Evolutionary conservation across 1,139 yeast genomes (phyloP).

Genomic region (Yamadazyma atmosphaerica): DNA sequence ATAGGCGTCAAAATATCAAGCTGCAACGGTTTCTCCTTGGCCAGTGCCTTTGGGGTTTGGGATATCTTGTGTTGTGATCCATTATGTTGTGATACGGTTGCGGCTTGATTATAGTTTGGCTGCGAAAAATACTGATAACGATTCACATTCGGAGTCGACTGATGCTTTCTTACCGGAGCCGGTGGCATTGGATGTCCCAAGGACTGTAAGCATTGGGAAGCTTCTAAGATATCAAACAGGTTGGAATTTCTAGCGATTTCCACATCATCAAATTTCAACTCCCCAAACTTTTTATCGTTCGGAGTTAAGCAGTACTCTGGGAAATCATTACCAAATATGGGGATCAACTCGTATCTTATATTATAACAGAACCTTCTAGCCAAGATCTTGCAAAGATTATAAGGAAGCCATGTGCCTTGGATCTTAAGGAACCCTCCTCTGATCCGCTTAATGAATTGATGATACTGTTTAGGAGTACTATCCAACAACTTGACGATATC

Average conservation of each 20-base stretch:
- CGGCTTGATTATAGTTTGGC: too few relatives aligned
- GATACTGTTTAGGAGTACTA: conserved; percentile 68
- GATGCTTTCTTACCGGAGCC: not conserved
- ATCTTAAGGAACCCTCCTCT: conserved; percentile 91
- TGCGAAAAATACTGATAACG: too few relatives aligned
- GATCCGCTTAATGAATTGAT: conserved; percentile 66
- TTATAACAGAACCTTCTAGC: conserved; percentile 78
- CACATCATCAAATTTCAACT: conserved; percentile 44
- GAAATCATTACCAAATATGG: conserved; percentile 75
- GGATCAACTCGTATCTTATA: conserved; percentile 74
- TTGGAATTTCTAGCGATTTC: not conserved
- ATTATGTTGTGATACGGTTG: too few relatives aligned
- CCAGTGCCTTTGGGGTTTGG: not conserved
- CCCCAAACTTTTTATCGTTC: conserved; percentile 66
- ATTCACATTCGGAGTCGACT: not conserved
- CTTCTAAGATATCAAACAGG: conserved; percentile 35
- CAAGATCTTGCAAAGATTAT: conserved; percentile 60
- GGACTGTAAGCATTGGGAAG: conserved; percentile 41
- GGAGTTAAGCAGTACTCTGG: conserved; percentile 72
- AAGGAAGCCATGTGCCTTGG: conserved; percentile 95
- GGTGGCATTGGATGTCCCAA: conserved; percentile 12
- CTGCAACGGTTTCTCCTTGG: not conserved
- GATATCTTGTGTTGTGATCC: too few relatives aligned
- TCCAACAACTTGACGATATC: conserved; percentile 76
- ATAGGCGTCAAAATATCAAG: not conserved